phyloP scores from a whole-genome alignment of 305 asterid genomes.

The Fraxinus velutina region DNA sequence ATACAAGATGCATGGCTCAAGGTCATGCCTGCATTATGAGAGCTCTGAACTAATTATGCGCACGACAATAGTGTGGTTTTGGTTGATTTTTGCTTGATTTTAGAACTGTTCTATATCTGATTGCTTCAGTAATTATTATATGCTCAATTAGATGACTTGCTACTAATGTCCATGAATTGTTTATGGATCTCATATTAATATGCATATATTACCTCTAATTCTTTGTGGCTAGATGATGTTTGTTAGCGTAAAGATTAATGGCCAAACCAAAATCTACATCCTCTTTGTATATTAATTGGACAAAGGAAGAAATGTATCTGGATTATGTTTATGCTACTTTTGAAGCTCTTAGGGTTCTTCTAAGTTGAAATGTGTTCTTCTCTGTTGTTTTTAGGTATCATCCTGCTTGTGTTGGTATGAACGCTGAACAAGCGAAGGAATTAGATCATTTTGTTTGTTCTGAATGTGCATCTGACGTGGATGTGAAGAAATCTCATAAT shows the following conservation, averaged over 20 bases:
- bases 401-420: constrained; percentile 64
- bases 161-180: background rate
- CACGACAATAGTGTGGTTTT: background rate
- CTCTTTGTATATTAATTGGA: background rate
- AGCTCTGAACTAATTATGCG: background rate
- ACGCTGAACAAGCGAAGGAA: constrained; percentile 45
- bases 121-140: background rate
- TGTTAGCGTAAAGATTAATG: constrained; percentile 3
- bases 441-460: constrained; percentile 51
- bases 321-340: background rate
- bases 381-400: constrained; percentile 54
- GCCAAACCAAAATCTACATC: background rate
- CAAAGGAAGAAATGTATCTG: background rate
- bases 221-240: background rate
- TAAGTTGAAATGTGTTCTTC: background rate
- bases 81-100: background rate
- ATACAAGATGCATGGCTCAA: background rate
- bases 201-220: constrained; percentile 8
- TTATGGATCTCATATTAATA: background rate
- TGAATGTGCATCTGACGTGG: constrained; percentile 37
- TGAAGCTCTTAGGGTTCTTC: background rate
- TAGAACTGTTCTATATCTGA: background rate
- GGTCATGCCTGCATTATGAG: background rate
- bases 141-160: background rate
- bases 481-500: constrained; percentile 29